Percentiles rank a stretch among this genome's conserved stretches.
Conservation (phyloP, 495 filamentous ascomycete genomes). For the Aspergillus incahuasiensis region DNA sequence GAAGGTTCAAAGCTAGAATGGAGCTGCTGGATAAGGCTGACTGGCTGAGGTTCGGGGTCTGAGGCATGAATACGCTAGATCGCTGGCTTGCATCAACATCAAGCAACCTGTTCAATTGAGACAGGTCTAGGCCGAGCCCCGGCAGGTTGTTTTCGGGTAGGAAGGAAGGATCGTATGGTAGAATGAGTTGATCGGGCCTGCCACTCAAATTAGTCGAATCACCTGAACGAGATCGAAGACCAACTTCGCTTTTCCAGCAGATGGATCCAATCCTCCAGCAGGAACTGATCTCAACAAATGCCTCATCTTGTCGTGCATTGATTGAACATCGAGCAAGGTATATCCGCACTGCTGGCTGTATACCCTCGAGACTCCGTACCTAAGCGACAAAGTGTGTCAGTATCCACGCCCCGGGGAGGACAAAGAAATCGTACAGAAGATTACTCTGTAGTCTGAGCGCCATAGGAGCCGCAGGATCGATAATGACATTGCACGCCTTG, state of each 20-base stretch:
- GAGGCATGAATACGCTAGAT: constrained; percentile 21
- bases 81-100: constrained; percentile 17
- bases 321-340: constrained; percentile 73
- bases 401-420: background rate
- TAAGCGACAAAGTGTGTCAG: constrained; percentile 21
- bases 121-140: constrained; percentile 53
- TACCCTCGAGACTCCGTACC: constrained; percentile 78
- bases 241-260: constrained; percentile 70
- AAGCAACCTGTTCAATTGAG: constrained; percentile 14
- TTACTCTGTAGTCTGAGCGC: constrained; percentile 89
- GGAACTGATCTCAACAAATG: constrained; percentile 54
- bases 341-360: constrained; percentile 85
- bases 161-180: constrained; percentile 85
- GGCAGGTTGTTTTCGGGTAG: constrained; percentile 61
- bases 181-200: constrained; percentile 73
- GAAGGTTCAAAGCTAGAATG: constrained; percentile 30
- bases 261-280: constrained; percentile 59
- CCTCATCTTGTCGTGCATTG: constrained; percentile 67
- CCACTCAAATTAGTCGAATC: background rate
- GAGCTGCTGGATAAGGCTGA: constrained; percentile 25
- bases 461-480: constrained; percentile 79
- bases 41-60: constrained; percentile 28
- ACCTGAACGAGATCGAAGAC: background rate
- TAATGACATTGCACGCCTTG: constrained; percentile 83
- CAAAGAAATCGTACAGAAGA: constrained; percentile 53